Evolutionary conservation across 192 early-diverging fungal genomes (phyloP), one percentile per base, ranked within the genome.

Genomic region (Mortierella claussenii): DNA sequence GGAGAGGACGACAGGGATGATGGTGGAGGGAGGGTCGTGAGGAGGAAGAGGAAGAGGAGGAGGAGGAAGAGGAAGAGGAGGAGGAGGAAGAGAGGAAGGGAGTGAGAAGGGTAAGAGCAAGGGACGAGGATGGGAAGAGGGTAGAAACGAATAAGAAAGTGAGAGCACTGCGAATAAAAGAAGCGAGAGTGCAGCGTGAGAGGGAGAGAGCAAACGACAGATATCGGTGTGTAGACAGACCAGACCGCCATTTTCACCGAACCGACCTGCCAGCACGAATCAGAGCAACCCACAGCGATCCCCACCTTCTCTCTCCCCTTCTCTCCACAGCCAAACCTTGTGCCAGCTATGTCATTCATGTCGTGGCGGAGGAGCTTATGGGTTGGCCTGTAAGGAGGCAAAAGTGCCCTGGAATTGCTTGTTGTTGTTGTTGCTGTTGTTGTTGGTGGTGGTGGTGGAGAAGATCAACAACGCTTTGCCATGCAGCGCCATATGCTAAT

Each of bases 161-260:
- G 9, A 63, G 26, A 28, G 48, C 23, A 10, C 20, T 32, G 27
- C 7, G 33, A 23, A 20, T 45, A 30, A 20, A 30, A 31, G 30
- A 34, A 30, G 31, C 15, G 44, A 33, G 45, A 45, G 45, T n/a
- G n/a, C n/a, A 36, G 45, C 6, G 58, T 47, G 45, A 33, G 58
- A 60, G 20, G 45, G 28, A 30, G 37, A 17, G 43, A 40, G 37
- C 7, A 40, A n/a, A n/a, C n/a, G n/a, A n/a, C n/a, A n/a, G n/a
- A n/a, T n/a, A n/a, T n/a, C n/a, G n/a, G n/a, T n/a, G n/a, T n/a
- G n/a, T n/a, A n/a, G n/a, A n/a, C n/a, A n/a, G n/a, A n/a, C n/a
- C n/a, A n/a, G n/a, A n/a, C n/a, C n/a, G n/a, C n/a, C n/a, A n/a
- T n/a, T n/a, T n/a, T n/a, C n/a, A n/a, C n/a, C n/a, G n/a, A n/a